Evolutionary conservation across 108 stramenopile species (phyloP).

Genomic region (Cyclotella sp.): DNA sequence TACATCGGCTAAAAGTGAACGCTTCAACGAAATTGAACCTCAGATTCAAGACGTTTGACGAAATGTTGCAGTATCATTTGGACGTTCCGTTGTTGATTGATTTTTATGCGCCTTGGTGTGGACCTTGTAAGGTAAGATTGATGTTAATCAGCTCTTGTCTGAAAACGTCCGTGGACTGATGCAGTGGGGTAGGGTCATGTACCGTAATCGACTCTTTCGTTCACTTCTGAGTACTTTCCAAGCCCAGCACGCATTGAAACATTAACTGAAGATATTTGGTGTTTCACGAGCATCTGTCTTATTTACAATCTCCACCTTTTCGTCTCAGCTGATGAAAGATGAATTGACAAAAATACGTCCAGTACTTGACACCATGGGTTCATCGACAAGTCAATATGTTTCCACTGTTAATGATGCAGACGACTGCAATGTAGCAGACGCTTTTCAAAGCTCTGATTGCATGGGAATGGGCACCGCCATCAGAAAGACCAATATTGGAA

Average conservation of each 20-base stretch:
- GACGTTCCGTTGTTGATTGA: conserved; percentile 57
- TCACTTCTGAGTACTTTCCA: too few relatives aligned
- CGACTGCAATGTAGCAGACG: conserved; percentile 18
- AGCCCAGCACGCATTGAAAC: too few relatives aligned
- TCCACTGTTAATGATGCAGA: neutral
- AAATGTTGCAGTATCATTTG: conserved; percentile 63
- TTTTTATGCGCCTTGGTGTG: conserved; percentile 67
- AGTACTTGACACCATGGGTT: conserved; percentile 30
- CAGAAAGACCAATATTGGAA: conserved; percentile 2
- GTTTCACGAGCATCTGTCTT: neutral
- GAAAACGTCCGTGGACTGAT: too few relatives aligned
- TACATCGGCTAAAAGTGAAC: neutral
- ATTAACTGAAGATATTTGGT: neutral
- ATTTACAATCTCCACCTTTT: neutral
- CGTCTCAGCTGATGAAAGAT: conserved; percentile 53
- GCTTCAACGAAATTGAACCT: conserved; percentile 9
- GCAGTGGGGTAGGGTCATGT: too few relatives aligned
- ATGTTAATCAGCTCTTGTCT: too few relatives aligned
- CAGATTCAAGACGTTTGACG: conserved; percentile 80
- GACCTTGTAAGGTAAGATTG: conserved; percentile 61
- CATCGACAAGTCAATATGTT: neutral
- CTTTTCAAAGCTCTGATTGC: conserved; percentile 22
- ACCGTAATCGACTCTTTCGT: too few relatives aligned
- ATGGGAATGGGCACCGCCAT: neutral
- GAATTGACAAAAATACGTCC: conserved; percentile 40